phyloP scores from a whole-genome alignment of 2,329 filamentous ascomycete genomes.

The Colletotrichum sp. region DNA sequence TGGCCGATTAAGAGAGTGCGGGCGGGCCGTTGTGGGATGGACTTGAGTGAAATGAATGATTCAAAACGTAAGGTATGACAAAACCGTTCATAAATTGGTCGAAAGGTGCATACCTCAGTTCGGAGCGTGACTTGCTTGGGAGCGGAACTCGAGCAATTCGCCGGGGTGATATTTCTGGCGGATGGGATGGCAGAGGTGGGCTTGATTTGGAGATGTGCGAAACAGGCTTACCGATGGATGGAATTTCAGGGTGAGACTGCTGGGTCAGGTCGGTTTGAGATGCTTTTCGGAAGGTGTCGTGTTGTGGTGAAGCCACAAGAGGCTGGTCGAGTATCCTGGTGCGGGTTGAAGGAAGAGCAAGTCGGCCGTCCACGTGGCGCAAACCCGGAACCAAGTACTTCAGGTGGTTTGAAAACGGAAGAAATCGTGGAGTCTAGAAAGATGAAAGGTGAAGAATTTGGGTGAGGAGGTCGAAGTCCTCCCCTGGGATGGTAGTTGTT shows the following conservation, averaged over 20 bases:
- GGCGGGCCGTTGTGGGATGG: accelerated
- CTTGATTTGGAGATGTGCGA: neutral
- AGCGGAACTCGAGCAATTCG: neutral
- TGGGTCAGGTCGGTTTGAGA: neutral
- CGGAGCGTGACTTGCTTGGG: neutral
- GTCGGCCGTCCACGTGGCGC: neutral
- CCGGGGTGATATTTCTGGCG: neutral
- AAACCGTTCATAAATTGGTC: neutral
- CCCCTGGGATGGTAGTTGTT: neutral
- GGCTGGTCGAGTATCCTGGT: neutral
- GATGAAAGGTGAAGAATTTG: neutral
- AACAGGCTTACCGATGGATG: neutral
- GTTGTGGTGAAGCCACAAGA: neutral
- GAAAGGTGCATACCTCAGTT: neutral
- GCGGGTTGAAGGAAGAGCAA: neutral
- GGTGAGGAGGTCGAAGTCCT: neutral
- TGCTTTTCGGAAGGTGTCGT: neutral
- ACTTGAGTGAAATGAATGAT: neutral
- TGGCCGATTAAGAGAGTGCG: no score
- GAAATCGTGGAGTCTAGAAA: neutral
- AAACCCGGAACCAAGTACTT: neutral
- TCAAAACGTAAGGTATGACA: neutral
- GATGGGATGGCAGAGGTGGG: neutral
- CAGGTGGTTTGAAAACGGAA: neutral
- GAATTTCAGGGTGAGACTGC: neutral